Evolutionary conservation across 2,329 filamentous ascomycete genomes (phyloP).

Genomic region (Colletotrichum horii): DNA sequence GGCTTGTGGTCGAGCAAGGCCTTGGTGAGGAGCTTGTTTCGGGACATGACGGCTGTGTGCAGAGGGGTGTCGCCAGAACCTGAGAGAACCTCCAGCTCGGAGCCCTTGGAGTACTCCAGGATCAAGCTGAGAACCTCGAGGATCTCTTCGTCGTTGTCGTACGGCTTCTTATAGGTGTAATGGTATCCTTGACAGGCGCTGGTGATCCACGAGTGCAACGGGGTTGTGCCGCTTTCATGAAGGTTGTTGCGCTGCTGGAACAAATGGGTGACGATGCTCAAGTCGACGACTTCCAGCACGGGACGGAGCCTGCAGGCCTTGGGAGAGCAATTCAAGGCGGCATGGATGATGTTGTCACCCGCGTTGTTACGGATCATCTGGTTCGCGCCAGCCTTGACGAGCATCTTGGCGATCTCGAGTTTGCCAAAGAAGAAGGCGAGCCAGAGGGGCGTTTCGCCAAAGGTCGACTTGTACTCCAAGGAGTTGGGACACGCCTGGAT

Average conservation of each 20-base stretch:
- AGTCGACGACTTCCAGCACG: conserved; percentile 64
- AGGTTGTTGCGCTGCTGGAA: conserved; percentile 63
- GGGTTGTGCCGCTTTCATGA: conserved; percentile 61
- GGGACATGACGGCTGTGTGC: conserved; percentile 57
- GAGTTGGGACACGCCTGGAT: conserved; percentile 64
- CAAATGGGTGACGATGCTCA: conserved; percentile 59
- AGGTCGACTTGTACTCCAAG: conserved; percentile 64
- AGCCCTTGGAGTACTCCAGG: conserved; percentile 60
- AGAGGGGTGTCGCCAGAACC: conserved; percentile 69
- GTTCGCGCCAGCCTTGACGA: conserved; percentile 74
- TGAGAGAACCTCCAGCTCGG: conserved; percentile 63
- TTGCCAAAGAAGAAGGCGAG: conserved; percentile 66
- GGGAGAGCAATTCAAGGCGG: conserved; percentile 43
- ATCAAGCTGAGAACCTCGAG: conserved; percentile 53
- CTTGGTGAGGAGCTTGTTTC: conserved; percentile 39
- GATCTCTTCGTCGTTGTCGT: conserved; percentile 34
- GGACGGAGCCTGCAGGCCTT: conserved; percentile 40
- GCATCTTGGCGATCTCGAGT: conserved; percentile 58
- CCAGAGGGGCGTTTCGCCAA: conserved; percentile 70
- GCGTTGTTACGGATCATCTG: conserved; percentile 65
- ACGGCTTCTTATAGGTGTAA: conserved; percentile 18
- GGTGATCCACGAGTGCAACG: conserved; percentile 66
- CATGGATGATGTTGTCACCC: conserved; percentile 74
- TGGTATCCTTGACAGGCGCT: not conserved
- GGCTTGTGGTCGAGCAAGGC: conserved; percentile 61